A percentile compares a stretch with the other conserved stretches of the same genome.
Evolutionary conservation across 83 land plant genomes (phyloP).

Genomic region (Picea mariana): DNA sequence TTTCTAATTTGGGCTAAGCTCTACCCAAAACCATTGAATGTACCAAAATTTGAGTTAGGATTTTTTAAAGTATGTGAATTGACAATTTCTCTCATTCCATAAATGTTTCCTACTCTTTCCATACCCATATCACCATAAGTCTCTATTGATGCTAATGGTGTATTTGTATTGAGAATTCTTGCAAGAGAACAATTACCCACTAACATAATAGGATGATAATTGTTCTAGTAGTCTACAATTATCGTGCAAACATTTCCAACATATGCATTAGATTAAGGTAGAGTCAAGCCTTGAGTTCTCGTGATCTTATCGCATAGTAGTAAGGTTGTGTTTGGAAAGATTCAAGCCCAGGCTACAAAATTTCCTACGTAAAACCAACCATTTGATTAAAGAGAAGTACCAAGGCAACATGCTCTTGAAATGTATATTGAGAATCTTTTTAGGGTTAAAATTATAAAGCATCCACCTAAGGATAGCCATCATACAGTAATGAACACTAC

Average conservation of each 20-base stretch:
- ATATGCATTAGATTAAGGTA: neutral
- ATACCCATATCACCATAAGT: neutral
- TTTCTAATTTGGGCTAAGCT: neutral
- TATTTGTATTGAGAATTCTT: neutral
- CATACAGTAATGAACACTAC: too few relatives aligned
- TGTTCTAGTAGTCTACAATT: constrained; percentile 5
- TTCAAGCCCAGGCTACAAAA: too few relatives aligned
- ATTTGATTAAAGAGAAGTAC: too few relatives aligned
- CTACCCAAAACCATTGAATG: neutral
- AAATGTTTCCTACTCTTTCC: constrained; percentile 1
- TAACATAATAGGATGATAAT: neutral
- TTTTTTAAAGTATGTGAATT: constrained; percentile 9
- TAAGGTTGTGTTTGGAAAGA: too few relatives aligned
- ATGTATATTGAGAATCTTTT: too few relatives aligned
- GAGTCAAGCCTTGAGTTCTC: neutral
- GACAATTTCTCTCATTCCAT: constrained; percentile 9
- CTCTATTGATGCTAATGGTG: neutral
- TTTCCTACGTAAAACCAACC: too few relatives aligned
- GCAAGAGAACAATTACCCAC: constrained; percentile 6
- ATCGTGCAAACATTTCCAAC: neutral
- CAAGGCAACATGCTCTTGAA: too few relatives aligned
- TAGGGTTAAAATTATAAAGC: too few relatives aligned
- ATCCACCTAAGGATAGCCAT: too few relatives aligned
- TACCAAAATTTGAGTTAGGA: neutral
- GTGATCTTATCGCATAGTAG: too few relatives aligned